Base-by-base conservation (phyloP, 352 stramenopile species). In the Peronospora belbahrii region DNA sequence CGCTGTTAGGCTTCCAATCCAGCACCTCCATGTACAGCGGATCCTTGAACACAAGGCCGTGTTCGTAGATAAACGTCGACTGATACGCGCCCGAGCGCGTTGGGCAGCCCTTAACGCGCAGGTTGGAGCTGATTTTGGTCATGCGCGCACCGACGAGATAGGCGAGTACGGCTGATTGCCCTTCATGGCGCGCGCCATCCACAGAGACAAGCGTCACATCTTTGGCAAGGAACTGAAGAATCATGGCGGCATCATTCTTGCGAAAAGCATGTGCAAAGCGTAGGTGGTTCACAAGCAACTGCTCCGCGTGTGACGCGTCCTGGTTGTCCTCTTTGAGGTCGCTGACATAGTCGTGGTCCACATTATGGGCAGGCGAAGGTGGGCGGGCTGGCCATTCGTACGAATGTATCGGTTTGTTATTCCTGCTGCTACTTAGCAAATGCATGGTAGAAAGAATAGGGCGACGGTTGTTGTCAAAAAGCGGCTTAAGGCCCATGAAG, bases 21-120 rank as follows among this genome's bases (percentile, higher is more conserved):
- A 90, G 43, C 22, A 85, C 52, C 52, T 90, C 79, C 22, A 74
- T 70, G 52, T 70, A 88, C 5, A 88, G 56, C 23, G 73, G 60
- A 37, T 86, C 59, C 33, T 74, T 70, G 56, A 88, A 85, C 15
- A 88, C 52, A 8, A 85, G 52, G 6, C 79, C 79, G 48, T 84
- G 68, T 38, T 90, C 74, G 56, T 86, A 88, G 10, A 87, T 59
- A 34, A 87, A 85, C 30, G 62, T 70, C n/a, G 76, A 77, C 54
- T 88, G 75, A 39, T 47, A 66, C n/a, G 53, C 11, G 1, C 66
- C 65, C 6, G 70, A 68, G 42, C 67, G 62, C 23, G 64, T 59
- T n/a, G 73, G 68, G 9, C 60, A 67, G 39, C 70, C 76, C 42
- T 85, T 85, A 40, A 86, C 52, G 57, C 73, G 71, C 46, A 87